Conservation (phyloP, 257 asterid genomes). For the Lantana camara region DNA sequence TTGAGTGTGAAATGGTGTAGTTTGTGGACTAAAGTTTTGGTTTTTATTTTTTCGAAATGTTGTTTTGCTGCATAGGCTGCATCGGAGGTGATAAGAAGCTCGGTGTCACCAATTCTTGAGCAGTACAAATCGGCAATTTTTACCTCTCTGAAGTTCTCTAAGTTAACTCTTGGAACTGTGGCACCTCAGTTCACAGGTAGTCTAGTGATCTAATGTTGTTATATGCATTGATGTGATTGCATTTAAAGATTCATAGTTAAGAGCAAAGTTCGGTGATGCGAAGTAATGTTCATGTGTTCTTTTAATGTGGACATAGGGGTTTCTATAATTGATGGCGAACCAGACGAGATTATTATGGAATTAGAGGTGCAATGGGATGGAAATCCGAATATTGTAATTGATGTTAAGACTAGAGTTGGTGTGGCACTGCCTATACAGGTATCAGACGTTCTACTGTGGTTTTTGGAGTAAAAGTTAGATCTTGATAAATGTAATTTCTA, state of each 20-base stretch:
- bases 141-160: conserved; percentile 80
- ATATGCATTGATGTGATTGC: neutral
- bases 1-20: neutral
- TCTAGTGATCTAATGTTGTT: neutral
- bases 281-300: neutral
- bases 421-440: conserved; percentile 91
- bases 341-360: conserved; percentile 76
- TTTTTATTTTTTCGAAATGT: neutral
- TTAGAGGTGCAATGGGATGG: conserved; percentile 96
- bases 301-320: conserved; percentile 54
- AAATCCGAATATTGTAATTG: conserved; percentile 74
- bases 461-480: neutral
- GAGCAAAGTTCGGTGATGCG: neutral
- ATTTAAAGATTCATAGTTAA: neutral
- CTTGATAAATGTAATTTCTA: neutral
- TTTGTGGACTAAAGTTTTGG: neutral
- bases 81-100: conserved; percentile 67
- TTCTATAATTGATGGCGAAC: conserved; percentile 57
- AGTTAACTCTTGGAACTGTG: conserved; percentile 89
- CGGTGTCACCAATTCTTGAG: conserved; percentile 83
- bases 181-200: conserved; percentile 84
- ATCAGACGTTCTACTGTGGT: neutral
- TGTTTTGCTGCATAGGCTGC: conserved; percentile 64
- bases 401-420: conserved; percentile 75
- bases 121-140: conserved; percentile 72